Percentiles rank a stretch among this genome's conserved stretches.
Conservation (phyloP, 345 rosid genomes). For the Xanthoceras sorbifolium region DNA sequence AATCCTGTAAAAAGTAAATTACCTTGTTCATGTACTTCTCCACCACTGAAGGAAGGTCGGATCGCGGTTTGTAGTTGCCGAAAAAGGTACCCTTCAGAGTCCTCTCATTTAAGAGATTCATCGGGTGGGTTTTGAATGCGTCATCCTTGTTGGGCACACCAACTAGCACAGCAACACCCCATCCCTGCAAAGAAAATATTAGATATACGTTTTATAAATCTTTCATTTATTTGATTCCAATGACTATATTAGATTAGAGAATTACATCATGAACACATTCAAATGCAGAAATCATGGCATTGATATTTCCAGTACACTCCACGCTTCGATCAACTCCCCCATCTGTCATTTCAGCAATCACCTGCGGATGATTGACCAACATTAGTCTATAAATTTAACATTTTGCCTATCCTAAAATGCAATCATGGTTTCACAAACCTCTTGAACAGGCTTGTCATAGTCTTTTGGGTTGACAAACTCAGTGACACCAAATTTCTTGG, state of each 20-base stretch:
- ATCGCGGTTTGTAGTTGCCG: slow-evolving; percentile 47
- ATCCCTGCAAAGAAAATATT: slow-evolving; percentile 30
- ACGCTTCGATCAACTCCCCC: slow-evolving; percentile 55
- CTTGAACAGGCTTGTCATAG: slow-evolving; percentile 40
- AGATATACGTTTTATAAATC: neutral
- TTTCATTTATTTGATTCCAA: neutral
- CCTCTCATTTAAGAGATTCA: slow-evolving; percentile 40
- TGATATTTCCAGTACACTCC: slow-evolving; percentile 45
- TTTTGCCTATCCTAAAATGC: neutral
- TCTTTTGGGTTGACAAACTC: slow-evolving; percentile 46
- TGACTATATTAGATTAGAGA: neutral
- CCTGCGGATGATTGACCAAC: slow-evolving; percentile 18
- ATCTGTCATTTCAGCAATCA: slow-evolving; percentile 47
- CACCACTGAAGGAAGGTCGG: slow-evolving; percentile 43
- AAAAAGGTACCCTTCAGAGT: slow-evolving; percentile 50
- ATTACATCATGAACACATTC: slow-evolving; percentile 50
- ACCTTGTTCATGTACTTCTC: slow-evolving; percentile 46
- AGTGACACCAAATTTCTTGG: slow-evolving; percentile 41
- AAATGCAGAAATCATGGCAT: slow-evolving; percentile 50
- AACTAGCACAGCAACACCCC: slow-evolving; percentile 53
- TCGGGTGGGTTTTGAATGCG: slow-evolving; percentile 44
- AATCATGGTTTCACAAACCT: slow-evolving; percentile 18
- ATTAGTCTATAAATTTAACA: neutral
- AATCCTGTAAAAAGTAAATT: neutral
- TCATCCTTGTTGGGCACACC: slow-evolving; percentile 50